Conservation (phyloP, 257 asterid species). For the Pogostemon cablin region DNA sequence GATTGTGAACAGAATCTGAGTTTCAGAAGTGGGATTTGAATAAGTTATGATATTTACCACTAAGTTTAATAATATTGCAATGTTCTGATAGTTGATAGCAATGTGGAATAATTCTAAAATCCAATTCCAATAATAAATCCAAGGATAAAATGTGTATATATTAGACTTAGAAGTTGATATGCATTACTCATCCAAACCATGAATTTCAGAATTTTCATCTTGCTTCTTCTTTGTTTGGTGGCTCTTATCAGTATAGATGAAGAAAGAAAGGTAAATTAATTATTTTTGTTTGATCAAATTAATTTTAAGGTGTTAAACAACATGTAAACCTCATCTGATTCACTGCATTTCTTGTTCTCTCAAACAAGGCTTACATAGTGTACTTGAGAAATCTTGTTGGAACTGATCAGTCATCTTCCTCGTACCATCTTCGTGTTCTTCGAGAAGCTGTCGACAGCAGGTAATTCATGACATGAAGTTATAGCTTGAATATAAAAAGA, state of each 20-base stretch:
- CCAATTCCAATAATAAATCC: background rate
- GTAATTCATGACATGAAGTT: slow-evolving; percentile 22
- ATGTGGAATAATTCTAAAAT: background rate
- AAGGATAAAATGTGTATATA: background rate
- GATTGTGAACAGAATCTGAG: background rate
- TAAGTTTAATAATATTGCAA: background rate
- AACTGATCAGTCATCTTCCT: slow-evolving; percentile 13
- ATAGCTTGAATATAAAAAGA: background rate
- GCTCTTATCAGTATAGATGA: slow-evolving; percentile 20
- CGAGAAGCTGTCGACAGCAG: slow-evolving; percentile 35
- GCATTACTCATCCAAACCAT: slow-evolving; percentile 10
- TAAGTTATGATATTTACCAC: background rate
- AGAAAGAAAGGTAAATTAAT: slow-evolving; percentile 27
- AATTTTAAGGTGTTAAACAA: background rate
- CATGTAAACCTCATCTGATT: background rate
- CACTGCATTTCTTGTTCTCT: background rate
- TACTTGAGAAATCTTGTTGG: slow-evolving; percentile 34
- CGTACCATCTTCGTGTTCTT: slow-evolving; percentile 34
- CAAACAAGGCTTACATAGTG: slow-evolving; percentile 41
- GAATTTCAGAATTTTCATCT: slow-evolving; percentile 11
- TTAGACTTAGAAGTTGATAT: background rate
- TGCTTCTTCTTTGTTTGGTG: slow-evolving; percentile 28
- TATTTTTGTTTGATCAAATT: background rate
- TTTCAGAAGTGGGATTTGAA: background rate
- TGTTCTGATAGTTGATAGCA: background rate